Percentiles rank a stretch among this genome's conserved stretches.
phyloP scores from a whole-genome alignment of 257 asterid genomes.

The Orobanche coerulescens region DNA sequence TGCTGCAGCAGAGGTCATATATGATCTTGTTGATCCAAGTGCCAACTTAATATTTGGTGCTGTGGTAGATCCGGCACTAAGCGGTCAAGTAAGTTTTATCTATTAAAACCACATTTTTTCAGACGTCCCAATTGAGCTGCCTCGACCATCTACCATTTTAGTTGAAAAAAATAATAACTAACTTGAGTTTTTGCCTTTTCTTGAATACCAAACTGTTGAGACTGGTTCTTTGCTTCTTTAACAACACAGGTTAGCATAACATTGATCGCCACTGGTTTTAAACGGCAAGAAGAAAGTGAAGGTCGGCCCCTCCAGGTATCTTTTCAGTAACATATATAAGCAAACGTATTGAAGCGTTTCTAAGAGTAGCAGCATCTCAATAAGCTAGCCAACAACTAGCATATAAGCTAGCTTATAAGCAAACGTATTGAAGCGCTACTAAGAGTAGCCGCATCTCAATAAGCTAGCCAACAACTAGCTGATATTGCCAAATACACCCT shows the following conservation, averaged over 20 bases:
- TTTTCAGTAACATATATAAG: neutral
- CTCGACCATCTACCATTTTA: neutral
- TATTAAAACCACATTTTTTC: neutral
- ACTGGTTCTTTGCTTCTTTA: slow-evolving; percentile 17
- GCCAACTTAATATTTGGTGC: slow-evolving; percentile 96
- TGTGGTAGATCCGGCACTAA: slow-evolving; percentile 73
- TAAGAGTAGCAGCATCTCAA: too few species aligned
- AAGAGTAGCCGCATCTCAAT: too few species aligned
- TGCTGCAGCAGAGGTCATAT: slow-evolving; percentile 94
- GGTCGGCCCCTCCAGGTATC: slow-evolving; percentile 62
- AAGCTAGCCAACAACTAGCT: neutral
- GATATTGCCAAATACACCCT: neutral
- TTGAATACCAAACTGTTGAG: too few species aligned
- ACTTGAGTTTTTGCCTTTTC: too few species aligned
- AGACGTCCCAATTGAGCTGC: neutral
- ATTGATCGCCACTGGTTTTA: slow-evolving; percentile 88
- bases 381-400: neutral
- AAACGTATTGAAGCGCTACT: neutral
- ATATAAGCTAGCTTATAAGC: neutral
- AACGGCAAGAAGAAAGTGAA: slow-evolving; percentile 91
- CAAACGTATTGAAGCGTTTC: neutral
- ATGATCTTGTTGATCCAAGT: slow-evolving; percentile 89
- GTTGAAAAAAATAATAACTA: neutral
- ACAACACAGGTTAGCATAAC: slow-evolving; percentile 75
- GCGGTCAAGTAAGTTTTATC: slow-evolving; percentile 70